phyloP scores from a whole-genome alignment of 129 eudicot species.

The Mikania micrantha region DNA sequence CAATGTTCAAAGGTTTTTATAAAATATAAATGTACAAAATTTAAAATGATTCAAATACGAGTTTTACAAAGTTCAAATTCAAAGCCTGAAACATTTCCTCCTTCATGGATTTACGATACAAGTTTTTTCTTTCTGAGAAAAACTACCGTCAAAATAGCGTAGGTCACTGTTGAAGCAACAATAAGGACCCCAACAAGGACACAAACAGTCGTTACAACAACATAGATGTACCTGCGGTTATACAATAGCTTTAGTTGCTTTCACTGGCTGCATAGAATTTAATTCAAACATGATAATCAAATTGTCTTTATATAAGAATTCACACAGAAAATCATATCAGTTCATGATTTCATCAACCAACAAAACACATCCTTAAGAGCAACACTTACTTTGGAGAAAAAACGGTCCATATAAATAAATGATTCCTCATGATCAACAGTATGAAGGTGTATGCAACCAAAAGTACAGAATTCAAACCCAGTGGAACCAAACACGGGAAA shows the following conservation, averaged over 20 bases:
- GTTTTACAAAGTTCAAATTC: background rate
- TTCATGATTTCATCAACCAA: no score
- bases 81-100: background rate
- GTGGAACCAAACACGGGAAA: constrained; percentile 77
- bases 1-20: no score
- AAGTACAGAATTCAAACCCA: constrained; percentile 67
- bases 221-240: constrained; percentile 65
- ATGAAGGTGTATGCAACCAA: constrained; percentile 73
- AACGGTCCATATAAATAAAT: constrained; percentile 89
- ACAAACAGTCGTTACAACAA: constrained; percentile 70
- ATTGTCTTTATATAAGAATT: background rate
- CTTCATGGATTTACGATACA: background rate
- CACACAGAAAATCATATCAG: no score
- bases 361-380: background rate
- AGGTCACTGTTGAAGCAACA: constrained; percentile 50
- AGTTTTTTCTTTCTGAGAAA: constrained; percentile 21
- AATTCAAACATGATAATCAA: background rate
- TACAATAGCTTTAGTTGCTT: background rate
- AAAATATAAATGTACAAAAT: background rate
- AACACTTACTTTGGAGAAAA: constrained; percentile 94
- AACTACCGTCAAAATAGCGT: constrained; percentile 27
- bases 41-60: background rate
- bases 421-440: constrained; percentile 84
- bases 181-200: constrained; percentile 57
- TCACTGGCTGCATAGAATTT: no score